Base-by-base conservation (phyloP, 108 stramenopile species). In the Chaetoceros tenuissimus region DNA sequence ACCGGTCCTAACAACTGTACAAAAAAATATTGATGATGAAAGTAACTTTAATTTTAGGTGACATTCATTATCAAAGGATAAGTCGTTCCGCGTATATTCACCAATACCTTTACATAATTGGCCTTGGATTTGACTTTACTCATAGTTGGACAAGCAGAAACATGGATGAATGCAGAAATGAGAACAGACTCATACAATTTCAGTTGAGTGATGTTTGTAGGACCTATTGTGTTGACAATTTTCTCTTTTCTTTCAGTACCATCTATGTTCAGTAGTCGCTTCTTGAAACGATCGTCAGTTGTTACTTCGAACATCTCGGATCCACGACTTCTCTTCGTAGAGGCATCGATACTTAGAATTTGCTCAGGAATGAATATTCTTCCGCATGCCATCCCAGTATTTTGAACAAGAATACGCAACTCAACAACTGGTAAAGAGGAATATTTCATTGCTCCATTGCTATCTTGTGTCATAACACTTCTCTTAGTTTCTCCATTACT, bases 401-500 rank as follows among this genome's bases (percentile, higher is more conserved):
- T 90, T 60, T 90, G 89, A 22, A 90, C 40, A 3, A 90, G 72
- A 52, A 86, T 74, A 51, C 79, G 62, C 13, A 90, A 48, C 55
- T 90, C 89, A 19, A 90, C 75, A 18, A 90, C 81, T 0, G 89
- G 81, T 23, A 80, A 55, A 26, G 78, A 63, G 1, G 45, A 53
- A 28, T 72, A 56, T 60, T 69, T 69, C 28, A 64, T 51, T 46
- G 72, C 50, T 3, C 68, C 68, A 5, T 64, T 48, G 25, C 22
- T 23, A 18, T 51, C 30, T 62, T 66, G 28, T 31, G 21, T 53
- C 69, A 67, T 43, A 2, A 73, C 82, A 58, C 83, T 84, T 28
- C 89, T 69, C 16, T 81, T 68, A 18, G 89, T 85, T 72, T 90
- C 89, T n/a, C 85, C 85, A 46, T 90, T 90, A 57, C 83, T 85